Evolutionary conservation across 208 protist genomes (phyloP).

Genomic region (Trypanosoma brucei): DNA sequence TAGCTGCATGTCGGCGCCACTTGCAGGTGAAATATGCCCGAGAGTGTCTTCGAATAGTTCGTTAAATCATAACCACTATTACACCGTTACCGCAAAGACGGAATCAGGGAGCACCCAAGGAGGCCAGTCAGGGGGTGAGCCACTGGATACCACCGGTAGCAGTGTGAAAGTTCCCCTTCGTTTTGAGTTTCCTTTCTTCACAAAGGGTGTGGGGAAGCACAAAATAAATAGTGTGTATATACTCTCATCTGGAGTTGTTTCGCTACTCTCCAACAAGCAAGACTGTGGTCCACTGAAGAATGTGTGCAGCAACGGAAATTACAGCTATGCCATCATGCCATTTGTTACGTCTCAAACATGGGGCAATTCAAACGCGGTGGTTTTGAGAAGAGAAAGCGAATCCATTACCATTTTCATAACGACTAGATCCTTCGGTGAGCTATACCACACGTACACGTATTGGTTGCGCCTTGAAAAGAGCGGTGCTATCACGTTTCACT

Average conservation of each 20-base stretch:
- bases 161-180: conserved; percentile 1
- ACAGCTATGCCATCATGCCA: conserved; percentile 21
- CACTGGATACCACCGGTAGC: background rate
- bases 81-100: background rate
- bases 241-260: conserved; percentile 15
- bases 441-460: background rate
- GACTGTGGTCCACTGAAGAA: conserved; percentile 8
- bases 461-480: conserved; percentile 19
- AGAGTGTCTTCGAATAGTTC: too few relatives aligned
- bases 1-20: too few relatives aligned
- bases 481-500: conserved; percentile 20
- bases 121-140: background rate
- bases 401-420: background rate
- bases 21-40: too few relatives aligned
- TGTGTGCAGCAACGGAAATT: conserved; percentile 29
- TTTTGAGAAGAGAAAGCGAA: background rate
- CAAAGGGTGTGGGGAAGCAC: background rate
- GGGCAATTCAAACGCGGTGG: background rate
- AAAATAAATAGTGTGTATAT: conserved; percentile 4
- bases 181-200: conserved; percentile 17
- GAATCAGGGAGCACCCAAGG: background rate
- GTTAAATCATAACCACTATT: background rate
- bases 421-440: background rate
- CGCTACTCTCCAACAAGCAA: conserved; percentile 8
- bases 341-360: conserved; percentile 7